Base-by-base conservation (phyloP, 2,329 filamentous ascomycete genomes). In the Clarireedia homoeocarpa region DNA sequence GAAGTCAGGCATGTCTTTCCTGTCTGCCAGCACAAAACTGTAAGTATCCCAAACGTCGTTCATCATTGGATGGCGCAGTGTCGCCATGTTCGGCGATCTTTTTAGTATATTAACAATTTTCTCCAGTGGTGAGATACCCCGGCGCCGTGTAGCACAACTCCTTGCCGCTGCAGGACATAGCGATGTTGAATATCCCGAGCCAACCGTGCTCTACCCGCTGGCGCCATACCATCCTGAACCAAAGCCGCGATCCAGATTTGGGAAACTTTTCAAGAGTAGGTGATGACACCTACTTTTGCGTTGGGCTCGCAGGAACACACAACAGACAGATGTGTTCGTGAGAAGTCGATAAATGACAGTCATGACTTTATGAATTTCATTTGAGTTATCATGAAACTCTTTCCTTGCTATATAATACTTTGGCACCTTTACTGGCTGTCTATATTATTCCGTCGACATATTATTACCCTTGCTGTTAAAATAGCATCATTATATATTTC, bases 1-100 rank as follows among this genome's bases (percentile, higher is more conserved):
- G 34, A 63, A 65, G 38, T 71, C 69, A 0, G 62, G 65, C 49
- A 62, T 71, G 54, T 74, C 73, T 3, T 71, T 71, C 47, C 70
- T 71, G 5, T 74, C 74, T 1, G 72, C 71, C 52, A 76, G 74
- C 58, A 77, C 74, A 12, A 76, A 76, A 56, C 61, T 77, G 4
- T 54, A 24, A 54, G 51, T 40, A 30, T 2, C 38, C 38, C 17
- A 40, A 14, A 17, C 17, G 15, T 5, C 15, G 10, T n/a, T 40
- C 38, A 40, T 40, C 6, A 2, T 40, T 7, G 27, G 27, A 30
- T 30, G 27, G 1, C 27, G 6, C 27, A 30, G 27, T 9, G 10
- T 30, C 27, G 7, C 27, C 3, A 7, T 30, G 7, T 30, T 10
- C 7, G 10, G 2, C 27, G 2, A 30, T 10, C 27, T 30, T 10